These are phyloP conservation scores for Pichia sp. DNA, from an alignment of 1,139 yeast species.

Conservation along the genomic window DNA sequence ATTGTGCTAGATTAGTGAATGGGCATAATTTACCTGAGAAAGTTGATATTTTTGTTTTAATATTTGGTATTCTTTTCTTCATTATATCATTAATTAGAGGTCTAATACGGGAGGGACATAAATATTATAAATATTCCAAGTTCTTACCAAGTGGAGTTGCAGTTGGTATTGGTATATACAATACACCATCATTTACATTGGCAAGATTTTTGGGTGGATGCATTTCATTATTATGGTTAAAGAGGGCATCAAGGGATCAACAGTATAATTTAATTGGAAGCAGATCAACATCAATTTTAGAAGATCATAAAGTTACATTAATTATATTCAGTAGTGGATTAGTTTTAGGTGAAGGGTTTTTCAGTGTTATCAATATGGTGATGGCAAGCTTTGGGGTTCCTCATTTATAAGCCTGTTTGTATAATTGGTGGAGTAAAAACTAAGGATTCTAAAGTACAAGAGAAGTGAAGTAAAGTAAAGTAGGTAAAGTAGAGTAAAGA, in stretches of 20 bases:
- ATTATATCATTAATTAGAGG: constrained; percentile 60
- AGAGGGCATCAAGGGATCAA: too few species aligned
- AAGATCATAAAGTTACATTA: constrained; percentile 48
- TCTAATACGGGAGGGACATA: constrained; percentile 36
- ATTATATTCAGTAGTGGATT: constrained; percentile 88
- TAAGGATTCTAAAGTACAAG: background rate
- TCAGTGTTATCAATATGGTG: constrained; percentile 75
- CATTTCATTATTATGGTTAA: constrained; percentile 52
- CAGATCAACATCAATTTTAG: background rate
- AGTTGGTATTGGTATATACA: constrained; percentile 93
- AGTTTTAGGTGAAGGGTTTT: constrained; percentile 88
- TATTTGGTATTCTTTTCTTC: constrained; percentile 65
- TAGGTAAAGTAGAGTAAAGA: too few species aligned
- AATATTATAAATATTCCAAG: constrained; percentile 36
- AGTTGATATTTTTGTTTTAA: constrained; percentile 57
- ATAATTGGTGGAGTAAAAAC: background rate
- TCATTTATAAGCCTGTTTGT: constrained; percentile 27
- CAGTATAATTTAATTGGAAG: too few species aligned
- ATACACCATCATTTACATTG: constrained; percentile 85
- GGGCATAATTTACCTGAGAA: constrained; percentile 85
- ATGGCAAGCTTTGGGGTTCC: constrained; percentile 56
- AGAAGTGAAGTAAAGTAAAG: too few species aligned
- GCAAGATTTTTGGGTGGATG: constrained; percentile 90
- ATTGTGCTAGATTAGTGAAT: constrained; percentile 85
- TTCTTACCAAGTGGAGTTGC: constrained; percentile 93